Evolutionary conservation across 108 stramenopile genomes (phyloP).

Genomic region (Skeletonema grethae): DNA sequence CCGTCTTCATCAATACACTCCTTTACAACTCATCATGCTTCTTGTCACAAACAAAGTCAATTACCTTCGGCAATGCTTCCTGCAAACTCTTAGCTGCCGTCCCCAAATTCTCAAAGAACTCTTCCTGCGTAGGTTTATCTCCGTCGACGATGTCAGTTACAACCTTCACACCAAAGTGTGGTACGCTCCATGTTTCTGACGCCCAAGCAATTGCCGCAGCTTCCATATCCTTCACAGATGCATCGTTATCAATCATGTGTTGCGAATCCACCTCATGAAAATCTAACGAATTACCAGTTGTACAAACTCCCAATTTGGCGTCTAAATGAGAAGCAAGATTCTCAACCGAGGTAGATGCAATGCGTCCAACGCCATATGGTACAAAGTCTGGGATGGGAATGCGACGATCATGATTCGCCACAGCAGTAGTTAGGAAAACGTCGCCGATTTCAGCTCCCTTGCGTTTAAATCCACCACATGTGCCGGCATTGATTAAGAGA

Average conservation of each 20-base stretch:
- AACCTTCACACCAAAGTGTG: constrained; percentile 95
- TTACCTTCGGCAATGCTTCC: constrained; percentile 83
- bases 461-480: constrained; percentile 93
- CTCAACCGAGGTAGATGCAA: constrained; percentile 54
- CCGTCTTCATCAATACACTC: neutral
- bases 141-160: constrained; percentile 97
- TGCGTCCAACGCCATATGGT: constrained; percentile 81
- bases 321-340: constrained; percentile 55
- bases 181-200: constrained; percentile 69
- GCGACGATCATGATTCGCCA: constrained; percentile 95
- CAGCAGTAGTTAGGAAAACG: constrained; percentile 87
- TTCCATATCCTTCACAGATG: constrained; percentile 97
- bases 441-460: constrained; percentile 92
- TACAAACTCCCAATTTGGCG: constrained; percentile 87
- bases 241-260: constrained; percentile 83
- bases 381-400: constrained; percentile 95
- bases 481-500: constrained; percentile 94
- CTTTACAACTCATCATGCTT: constrained; percentile 59
- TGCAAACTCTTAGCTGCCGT: constrained; percentile 90
- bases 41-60: constrained; percentile 83
- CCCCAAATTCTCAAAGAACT: constrained; percentile 93
- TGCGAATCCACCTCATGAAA: constrained; percentile 76
- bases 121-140: constrained; percentile 86
- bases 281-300: constrained; percentile 94
- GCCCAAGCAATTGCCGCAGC: constrained; percentile 94